Evolutionary conservation across 164 flowering plant genomes (phyloP), one percentile per base, ranked within the genome.

Genomic region (Nymphaea colorata): DNA sequence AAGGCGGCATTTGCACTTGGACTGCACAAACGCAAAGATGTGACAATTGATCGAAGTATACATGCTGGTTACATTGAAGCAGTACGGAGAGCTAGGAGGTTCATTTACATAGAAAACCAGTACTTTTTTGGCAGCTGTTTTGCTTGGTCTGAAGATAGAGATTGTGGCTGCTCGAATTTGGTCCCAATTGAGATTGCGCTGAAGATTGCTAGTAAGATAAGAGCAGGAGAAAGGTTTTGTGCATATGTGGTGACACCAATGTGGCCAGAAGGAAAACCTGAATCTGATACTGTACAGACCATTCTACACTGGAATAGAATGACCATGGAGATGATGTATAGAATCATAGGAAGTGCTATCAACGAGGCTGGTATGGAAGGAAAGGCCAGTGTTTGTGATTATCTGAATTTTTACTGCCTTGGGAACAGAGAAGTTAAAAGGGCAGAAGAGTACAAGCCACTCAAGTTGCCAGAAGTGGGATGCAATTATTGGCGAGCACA

Each of bases 261-360:
- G 89, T 85, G 90, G 90, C 90, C 93, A 1, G 90, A 88, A 69
- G 93, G 93, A 4, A 68, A 73, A 25, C 93, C 93, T 4, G 87
- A 83, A 70, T 76, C 83, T 51, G 79, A 14, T 3, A 75, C 87
- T 1, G 87, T 85, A 59, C 88, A 88, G 75, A 89, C 88, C 7
- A 88, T 88, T 65, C 43, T 88, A 11, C 84, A 85, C 65, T 88
- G 90, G 93, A 88, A 88, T 70, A 76, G 79, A 57, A 78, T 86
- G 70, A 88, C 93, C 41, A 81, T 88, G 81, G 89, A 86, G 69
- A 85, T 88, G 94, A 88, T 88, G 94, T 88, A 88, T 25, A 7
- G 66, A 5, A 90, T 86, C 53, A 77, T 88, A 5, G 53, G 70
- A 55, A n/a, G 64, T 11, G 87, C 85, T 6, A 76, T 88, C 41